Base-by-base conservation (phyloP, 2,329 filamentous ascomycete genomes). In the Lasiodiplodia theobromae region DNA sequence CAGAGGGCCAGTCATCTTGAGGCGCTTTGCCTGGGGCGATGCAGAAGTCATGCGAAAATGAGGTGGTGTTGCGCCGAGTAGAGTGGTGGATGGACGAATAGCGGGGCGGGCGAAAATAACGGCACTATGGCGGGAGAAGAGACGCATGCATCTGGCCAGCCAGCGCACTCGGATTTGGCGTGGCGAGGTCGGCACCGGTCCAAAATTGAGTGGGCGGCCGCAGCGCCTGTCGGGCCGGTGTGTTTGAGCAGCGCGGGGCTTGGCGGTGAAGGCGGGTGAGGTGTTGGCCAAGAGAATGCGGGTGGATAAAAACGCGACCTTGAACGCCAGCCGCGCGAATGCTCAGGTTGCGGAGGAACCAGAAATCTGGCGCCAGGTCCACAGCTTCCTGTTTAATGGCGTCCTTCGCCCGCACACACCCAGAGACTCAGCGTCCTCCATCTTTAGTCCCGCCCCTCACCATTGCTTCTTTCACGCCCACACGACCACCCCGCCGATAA, bases 1-100 rank as follows among this genome's bases (percentile, higher is more conserved):
- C 74, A 89, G 82, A 72, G 80, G 80, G 71, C 83, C 82, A 71
- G 88, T 85, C 74, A 91, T 92, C 87, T 97, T 97, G 79, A 96
- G 83, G 80, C 92, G 91, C 83, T 98, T 98, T 71, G 90, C 87
- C 73, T 78, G 78, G 73, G 77, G 77, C 71, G 79, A 77, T 56
- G 74, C 49, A 58, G 67, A 68, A 68, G 66, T 68, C 67, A 68
- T 68, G 51, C 67, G 67, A 64, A 68, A 34, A 63, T 54, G 38
- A 57, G 56, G 68, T 49, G 53, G 40, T 34, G 44, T 37, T 84
- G 87, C 85, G 37, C 18, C 12, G 25, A 63, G 66, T 53, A 51
- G 54, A 44, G 56, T 54, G 49, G 34, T 18, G 16, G 31, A 52
- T 21, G 47, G 44, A 21, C 60, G 60, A 64, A 64, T 64, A 47